phyloP scores from a whole-genome alignment of 208 protist genomes.

The Trypanosoma platydactyli region DNA sequence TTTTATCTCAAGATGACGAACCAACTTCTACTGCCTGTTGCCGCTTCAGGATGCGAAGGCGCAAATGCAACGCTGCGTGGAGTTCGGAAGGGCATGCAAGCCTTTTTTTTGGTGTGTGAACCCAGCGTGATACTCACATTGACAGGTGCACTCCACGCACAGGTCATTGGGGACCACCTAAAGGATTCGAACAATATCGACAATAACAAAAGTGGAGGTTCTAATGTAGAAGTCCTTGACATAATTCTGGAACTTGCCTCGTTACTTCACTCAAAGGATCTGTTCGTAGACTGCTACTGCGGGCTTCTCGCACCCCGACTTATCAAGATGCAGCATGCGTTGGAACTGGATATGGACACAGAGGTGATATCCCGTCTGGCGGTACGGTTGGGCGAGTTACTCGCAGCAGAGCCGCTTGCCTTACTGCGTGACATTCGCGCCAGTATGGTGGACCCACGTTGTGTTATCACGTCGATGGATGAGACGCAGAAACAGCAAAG shows the following conservation, averaged over 20 bases:
- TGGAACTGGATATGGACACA: conserved; percentile 46
- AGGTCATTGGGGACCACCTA: conserved; percentile 18
- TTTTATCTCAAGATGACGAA: conserved; percentile 24
- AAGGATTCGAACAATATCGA: conserved; percentile 1
- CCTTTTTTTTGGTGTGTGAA: conserved; percentile 51
- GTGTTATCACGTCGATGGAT: not conserved
- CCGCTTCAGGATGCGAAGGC: conserved; percentile 7
- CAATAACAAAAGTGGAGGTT: conserved; percentile 7
- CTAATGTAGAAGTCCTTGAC: conserved; percentile 44
- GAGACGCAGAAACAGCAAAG: not conserved
- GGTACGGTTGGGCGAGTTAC: conserved; percentile 45
- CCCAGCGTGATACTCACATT: conserved; percentile 53
- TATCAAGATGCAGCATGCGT: conserved; percentile 30
- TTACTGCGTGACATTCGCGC: conserved; percentile 55
- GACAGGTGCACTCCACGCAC: conserved; percentile 49
- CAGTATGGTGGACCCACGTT: conserved; percentile 24
- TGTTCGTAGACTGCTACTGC: conserved; percentile 58
- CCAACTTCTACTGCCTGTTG: conserved; percentile 20
- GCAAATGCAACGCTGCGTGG: conserved; percentile 29
- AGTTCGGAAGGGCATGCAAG: conserved; percentile 48
- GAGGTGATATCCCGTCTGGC: conserved; percentile 51
- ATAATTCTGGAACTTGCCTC: conserved; percentile 73
- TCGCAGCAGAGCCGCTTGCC: conserved; percentile 42
- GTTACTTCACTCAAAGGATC: conserved; percentile 55
- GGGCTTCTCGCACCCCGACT: conserved; percentile 52